Percentiles rank a stretch among this genome's conserved stretches.
phyloP scores from a whole-genome alignment of 177 flowering plant genomes.

The Tripterygium wilfordii region DNA sequence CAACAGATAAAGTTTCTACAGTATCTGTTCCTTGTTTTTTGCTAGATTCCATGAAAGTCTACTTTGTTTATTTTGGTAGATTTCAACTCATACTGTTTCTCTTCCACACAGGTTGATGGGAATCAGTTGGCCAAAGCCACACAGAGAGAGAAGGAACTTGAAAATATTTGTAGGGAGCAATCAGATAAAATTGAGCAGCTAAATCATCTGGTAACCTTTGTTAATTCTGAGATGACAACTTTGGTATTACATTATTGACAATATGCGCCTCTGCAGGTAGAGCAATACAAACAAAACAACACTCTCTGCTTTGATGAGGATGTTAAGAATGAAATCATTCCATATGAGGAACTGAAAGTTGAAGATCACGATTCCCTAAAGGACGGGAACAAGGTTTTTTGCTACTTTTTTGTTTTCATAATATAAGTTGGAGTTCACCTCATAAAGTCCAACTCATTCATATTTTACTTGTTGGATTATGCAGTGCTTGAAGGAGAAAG shows the following conservation, averaged over 20 bases:
- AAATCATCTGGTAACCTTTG: slow-evolving; percentile 38
- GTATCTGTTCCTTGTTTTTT: slow-evolving; percentile 17
- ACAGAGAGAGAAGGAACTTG: slow-evolving; percentile 53
- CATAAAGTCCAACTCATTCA: too few species aligned
- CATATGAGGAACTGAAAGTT: slow-evolving; percentile 9
- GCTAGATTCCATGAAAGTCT: not conserved
- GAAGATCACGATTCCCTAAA: slow-evolving; percentile 8
- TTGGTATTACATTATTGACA: not conserved
- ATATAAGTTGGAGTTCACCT: too few species aligned
- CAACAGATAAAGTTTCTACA: slow-evolving; percentile 9
- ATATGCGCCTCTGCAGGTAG: slow-evolving; percentile 37
- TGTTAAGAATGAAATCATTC: slow-evolving; percentile 11
- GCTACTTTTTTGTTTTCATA: too few species aligned
- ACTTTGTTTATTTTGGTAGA: not conserved
- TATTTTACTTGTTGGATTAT: too few species aligned
- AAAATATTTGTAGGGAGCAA: slow-evolving; percentile 62
- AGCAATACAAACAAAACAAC: slow-evolving; percentile 35
- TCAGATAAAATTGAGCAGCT: slow-evolving; percentile 72
- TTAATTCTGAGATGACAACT: not conserved
- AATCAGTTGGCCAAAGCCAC: slow-evolving; percentile 21
- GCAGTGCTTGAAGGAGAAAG: slow-evolving; percentile 28
- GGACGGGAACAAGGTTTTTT: slow-evolving; percentile 33
- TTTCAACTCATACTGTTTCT: slow-evolving; percentile 3
- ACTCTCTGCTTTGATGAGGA: slow-evolving; percentile 16
- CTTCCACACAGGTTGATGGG: slow-evolving; percentile 27